A percentile compares a stretch with the other conserved stretches of the same genome.
Conservation (phyloP, 768 basidiomycete species). For the Pleurotus sapidus region DNA sequence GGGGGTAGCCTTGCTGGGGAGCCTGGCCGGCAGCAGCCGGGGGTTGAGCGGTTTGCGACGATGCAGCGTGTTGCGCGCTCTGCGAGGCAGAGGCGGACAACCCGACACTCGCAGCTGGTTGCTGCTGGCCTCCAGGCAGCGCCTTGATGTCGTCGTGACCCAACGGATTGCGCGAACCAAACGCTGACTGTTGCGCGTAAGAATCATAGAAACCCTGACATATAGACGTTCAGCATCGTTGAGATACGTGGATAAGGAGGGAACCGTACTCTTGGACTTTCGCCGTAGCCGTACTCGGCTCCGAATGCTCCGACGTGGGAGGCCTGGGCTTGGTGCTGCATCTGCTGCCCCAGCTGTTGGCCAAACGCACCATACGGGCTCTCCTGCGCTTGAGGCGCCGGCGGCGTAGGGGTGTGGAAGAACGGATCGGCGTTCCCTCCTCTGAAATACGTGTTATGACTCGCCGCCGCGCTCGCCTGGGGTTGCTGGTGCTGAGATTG, state of each 20-base stretch:
- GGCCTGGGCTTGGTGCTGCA: slow-evolving; percentile 42
- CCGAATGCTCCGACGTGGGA: slow-evolving; percentile 50
- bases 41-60: slow-evolving; percentile 50
- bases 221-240: slow-evolving; percentile 16
- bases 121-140: slow-evolving; percentile 57
- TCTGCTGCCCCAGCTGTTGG: slow-evolving; percentile 46
- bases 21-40: slow-evolving; percentile 61
- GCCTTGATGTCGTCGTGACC: slow-evolving; percentile 78
- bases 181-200: slow-evolving; percentile 61
- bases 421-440: slow-evolving; percentile 69
- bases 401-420: slow-evolving; percentile 78
- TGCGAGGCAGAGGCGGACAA: slow-evolving; percentile 49
- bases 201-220: slow-evolving; percentile 74
- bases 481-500: slow-evolving; percentile 37
- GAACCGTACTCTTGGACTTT: slow-evolving; percentile 57
- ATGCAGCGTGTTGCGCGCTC: slow-evolving; percentile 48
- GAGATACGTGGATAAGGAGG: neutral
- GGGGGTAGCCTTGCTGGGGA: slow-evolving; percentile 64
- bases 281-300: slow-evolving; percentile 67
- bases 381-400: slow-evolving; percentile 60
- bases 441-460: slow-evolving; percentile 63
- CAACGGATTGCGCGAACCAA: slow-evolving; percentile 61
- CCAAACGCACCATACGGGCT: slow-evolving; percentile 66
- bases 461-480: slow-evolving; percentile 16
- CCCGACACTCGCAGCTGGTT: slow-evolving; percentile 41